Conservation (phyloP, 139 green algal genomes). For the Coelastrella sp. region DNA sequence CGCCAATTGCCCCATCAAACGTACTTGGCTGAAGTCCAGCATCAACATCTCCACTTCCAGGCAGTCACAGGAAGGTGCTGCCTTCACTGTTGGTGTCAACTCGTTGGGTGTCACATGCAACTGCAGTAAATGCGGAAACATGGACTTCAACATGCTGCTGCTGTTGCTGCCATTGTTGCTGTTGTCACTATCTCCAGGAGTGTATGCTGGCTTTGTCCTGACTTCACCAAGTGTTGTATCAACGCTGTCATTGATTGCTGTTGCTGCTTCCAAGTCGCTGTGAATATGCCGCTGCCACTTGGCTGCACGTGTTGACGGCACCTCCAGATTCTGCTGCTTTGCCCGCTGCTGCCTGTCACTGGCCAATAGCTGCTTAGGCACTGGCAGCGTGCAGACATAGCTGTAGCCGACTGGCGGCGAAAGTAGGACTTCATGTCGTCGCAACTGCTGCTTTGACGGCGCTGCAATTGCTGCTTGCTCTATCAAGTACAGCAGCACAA, state of each 20-base stretch:
- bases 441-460: neutral
- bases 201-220: neutral
- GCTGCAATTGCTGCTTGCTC: neutral
- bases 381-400: neutral
- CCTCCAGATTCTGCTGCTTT: neutral
- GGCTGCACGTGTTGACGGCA: neutral
- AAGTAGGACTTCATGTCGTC: neutral
- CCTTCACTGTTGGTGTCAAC: conserved; percentile 20
- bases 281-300: neutral
- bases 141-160: neutral
- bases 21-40: neutral
- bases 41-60: neutral
- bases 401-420: neutral
- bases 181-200: neutral
- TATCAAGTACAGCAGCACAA: neutral
- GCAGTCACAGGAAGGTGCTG: neutral
- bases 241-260: neutral
- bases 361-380: neutral
- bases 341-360: neutral
- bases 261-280: neutral
- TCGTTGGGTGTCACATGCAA: neutral
- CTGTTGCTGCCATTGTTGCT: too few relatives aligned
- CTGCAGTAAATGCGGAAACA: neutral
- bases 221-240: neutral
- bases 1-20: neutral